Evolutionary conservation across 73 alveolate genomes (phyloP), one percentile per base, ranked within the genome.

Genomic region (Tetrahymena malaccensis): DNA sequence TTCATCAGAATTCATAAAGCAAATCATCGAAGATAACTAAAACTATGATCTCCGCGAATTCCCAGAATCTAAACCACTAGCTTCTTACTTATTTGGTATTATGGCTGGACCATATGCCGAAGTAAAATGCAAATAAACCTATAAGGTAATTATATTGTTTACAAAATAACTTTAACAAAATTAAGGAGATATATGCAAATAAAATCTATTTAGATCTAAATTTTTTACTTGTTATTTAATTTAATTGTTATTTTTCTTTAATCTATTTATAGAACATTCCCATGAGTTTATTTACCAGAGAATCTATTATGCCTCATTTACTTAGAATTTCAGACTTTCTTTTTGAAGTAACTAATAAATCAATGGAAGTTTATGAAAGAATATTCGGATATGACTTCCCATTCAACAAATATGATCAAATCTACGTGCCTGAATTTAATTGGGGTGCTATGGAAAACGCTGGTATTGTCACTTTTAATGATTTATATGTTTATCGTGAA

Each of bases 361-460:
- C 94, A 4, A 97, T 97, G 97, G 97, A 96, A 94, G 96, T 97
- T 93, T 98, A 98, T 97, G 94, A 96, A 43, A 96, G 97, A 85
- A 98, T 97, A 96, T 99, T 98, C 85, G 99, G 99, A 93, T 89
- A 57, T 35, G 98, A 98, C 17, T 99, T 96, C 96, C 99, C 99
- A 85, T 99, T 98, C 98, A 96, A 94, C 93, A 99, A 99, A 97
- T 98, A 98, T 95, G 99, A 99, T 96, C 98, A 98, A 96, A 97
- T 98, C 34, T 98, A 98, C 96, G 96, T 98, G 57, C 99, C 99
- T 15, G 99, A 99, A 98, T 98, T 97, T 94, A 97, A 97, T 85
- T 97, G 97, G 96, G 99, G 99, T 1, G 99, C 99, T 25, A 98
- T 98, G 99, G 99, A 99, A 96, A 99, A 99, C 96, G 99, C 98